These are phyloP conservation scores for Populus hybrid DNA, from an alignment of 441 rosid genomes.

Conservation along the genomic window DNA sequence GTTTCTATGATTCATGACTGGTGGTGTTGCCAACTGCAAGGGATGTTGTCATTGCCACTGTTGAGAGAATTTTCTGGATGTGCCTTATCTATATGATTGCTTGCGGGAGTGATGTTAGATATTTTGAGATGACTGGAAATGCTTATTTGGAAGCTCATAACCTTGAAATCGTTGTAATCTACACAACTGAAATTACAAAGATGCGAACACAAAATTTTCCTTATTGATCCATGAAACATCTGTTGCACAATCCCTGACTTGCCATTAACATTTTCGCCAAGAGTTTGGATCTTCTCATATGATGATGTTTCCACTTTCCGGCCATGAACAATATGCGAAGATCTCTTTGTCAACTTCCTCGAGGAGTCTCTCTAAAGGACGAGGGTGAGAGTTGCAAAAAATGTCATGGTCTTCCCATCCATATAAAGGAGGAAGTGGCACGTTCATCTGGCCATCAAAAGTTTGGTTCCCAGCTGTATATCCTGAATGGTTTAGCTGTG, in stretches of 20 bases:
- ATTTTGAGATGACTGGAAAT: not conserved
- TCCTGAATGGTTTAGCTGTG: slow-evolving; percentile 25
- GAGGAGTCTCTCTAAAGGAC: slow-evolving; percentile 27
- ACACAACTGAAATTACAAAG: slow-evolving; percentile 8
- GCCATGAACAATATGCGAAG: slow-evolving; percentile 29
- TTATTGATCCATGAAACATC: slow-evolving; percentile 2
- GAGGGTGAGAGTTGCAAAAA: slow-evolving; percentile 23
- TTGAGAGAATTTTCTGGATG: not conserved
- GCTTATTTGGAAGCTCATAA: slow-evolving; percentile 11
- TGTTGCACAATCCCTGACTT: slow-evolving; percentile 1
- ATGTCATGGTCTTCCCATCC: slow-evolving; percentile 38
- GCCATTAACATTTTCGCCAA: not conserved
- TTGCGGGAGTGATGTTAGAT: not conserved
- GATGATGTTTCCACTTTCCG: slow-evolving; percentile 21
- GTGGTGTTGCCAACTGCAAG: not conserved
- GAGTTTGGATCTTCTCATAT: slow-evolving; percentile 15
- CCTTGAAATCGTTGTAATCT: slow-evolving; percentile 17
- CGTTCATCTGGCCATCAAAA: slow-evolving; percentile 23
- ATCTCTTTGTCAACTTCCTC: slow-evolving; percentile 41
- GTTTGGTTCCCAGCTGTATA: slow-evolving; percentile 23
- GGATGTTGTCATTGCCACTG: not conserved
- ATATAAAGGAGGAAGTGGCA: slow-evolving; percentile 20
- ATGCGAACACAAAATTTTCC: slow-evolving; percentile 17
- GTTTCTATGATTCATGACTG: not conserved
- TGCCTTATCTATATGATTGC: not conserved